Evolutionary conservation across 305 asterid genomes (phyloP), one percentile per base, ranked within the genome.

Genomic region (Fraxinus greggii): DNA sequence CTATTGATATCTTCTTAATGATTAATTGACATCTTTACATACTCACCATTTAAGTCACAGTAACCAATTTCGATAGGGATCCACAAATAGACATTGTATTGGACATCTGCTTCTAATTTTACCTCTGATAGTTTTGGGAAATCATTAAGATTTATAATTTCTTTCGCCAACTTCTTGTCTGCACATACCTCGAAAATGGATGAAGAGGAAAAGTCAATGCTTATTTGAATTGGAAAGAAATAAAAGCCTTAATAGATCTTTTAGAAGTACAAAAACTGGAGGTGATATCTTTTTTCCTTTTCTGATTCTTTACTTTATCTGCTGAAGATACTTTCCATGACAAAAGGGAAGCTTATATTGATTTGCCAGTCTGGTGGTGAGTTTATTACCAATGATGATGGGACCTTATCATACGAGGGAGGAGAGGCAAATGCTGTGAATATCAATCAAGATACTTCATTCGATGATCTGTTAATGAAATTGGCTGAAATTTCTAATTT

Each of bases 381-480:
- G 81, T 95, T 95, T 84, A 80, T 89, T 82, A 90, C 92, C 84
- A 90, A 86, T 85, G 91, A 82, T 67, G 97, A 92, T 78, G 94
- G 97, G 45, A 90, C 91, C 83, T 84, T 94, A 89, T 88, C 94
- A n/a, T 95, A 94, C 72, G 89, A 89, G 65, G 92, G 95, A 76
- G 97, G 98, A 80, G 99, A 92, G 85, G 98, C 97, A 59, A 90
- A 90, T 91, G 99, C 99, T 42, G 88, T 94, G 76, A 91, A 91
- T 87, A 88, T 95, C 88, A 94, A 74, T 84, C 85, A 85, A 48
- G 97, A 92, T 32, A 92, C 97, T 59, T 33, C 84, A 36, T 92
- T 85, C 72, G 95, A 91, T 79, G 94, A 91, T 87, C 90, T 95
- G 84, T 91, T 89, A 86, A 86, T 94, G 80, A 89, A 90, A 85